Evolutionary conservation across 441 rosid species (phyloP).

Genomic region (Iberis amara): DNA sequence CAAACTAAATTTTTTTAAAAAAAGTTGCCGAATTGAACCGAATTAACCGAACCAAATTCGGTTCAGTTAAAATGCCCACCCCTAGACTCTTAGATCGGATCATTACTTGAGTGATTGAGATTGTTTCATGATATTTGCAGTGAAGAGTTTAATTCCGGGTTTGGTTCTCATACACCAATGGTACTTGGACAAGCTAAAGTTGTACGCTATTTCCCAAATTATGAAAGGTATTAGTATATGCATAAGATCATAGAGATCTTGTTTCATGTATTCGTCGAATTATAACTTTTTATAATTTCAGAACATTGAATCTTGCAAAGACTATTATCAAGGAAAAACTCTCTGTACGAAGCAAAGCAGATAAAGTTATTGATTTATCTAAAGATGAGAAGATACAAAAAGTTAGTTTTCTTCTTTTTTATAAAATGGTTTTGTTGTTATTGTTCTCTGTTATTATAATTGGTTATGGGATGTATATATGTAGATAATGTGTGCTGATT

Average conservation of each 20-base stretch:
- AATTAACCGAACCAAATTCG: too few relatives aligned
- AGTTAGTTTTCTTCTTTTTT: constrained; percentile 44
- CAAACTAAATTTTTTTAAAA: too few relatives aligned
- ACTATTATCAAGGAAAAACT: constrained; percentile 65
- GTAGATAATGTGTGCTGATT: constrained; percentile 70
- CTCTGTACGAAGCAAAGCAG: constrained; percentile 61
- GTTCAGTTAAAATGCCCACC: too few relatives aligned
- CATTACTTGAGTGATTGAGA: not conserved
- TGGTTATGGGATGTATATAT: constrained; percentile 1
- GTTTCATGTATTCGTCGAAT: constrained; percentile 2
- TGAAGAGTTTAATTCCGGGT: constrained; percentile 94
- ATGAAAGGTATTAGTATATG: constrained; percentile 54
- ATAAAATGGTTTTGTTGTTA: constrained; percentile 9
- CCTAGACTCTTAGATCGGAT: not conserved
- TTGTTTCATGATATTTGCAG: constrained; percentile 39
- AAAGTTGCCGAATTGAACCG: too few relatives aligned
- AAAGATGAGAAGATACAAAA: constrained; percentile 61
- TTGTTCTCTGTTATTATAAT: constrained; percentile 13
- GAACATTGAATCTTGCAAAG: constrained; percentile 70
- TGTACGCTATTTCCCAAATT: constrained; percentile 75
- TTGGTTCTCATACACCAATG: constrained; percentile 96
- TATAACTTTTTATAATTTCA: constrained; percentile 36
- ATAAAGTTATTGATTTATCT: constrained; percentile 59
- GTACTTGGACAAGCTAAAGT: constrained; percentile 91
- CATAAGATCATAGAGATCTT: not conserved